Evolutionary conservation across 306 rosid genomes (phyloP), one percentile per base, ranked within the genome.

Genomic region (Prunus mume): DNA sequence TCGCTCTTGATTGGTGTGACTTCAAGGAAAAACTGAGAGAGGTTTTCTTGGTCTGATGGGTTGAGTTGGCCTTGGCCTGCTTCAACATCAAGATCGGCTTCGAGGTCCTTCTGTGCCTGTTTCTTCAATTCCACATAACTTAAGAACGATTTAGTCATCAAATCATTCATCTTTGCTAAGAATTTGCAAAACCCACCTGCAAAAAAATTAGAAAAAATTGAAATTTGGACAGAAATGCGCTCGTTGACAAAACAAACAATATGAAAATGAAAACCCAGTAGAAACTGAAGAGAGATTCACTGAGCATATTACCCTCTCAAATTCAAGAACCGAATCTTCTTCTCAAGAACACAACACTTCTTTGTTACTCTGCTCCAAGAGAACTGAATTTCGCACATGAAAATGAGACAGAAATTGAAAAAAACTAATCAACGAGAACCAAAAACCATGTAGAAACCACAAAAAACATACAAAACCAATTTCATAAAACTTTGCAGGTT

Each of bases 121-220:
- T 84, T 87, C 95, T 88, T 94, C 74, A 94, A 67, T 75, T 91
- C 97, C 79, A 83, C 97, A 90, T 94, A 94, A 91, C 85, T 94
- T 90, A 94, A 60, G 82, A 94, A 91, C 56, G 97, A 91, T 71
- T 87, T 87, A 20, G 98, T 94, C 96, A 94, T 90, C 85, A 94
- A 81, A 80, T 94, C 98, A 82, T 94, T 91, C 98, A 94, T 94
- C 72, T 85, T 93, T 67, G 87, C 85, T 68, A 65, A 65, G 25
- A 75, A 76, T 41, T 70, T 62, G 76, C 78, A 79, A 82, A 76
- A 81, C 75, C 83, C 82, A 71, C 86, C 90, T 82, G 82, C 50
- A 72, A 82, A 75, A 65, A 20, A 49, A 38, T 60, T 0, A 0
- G 0, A 6, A 25, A 30, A 5, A 12, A 52, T 54, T 19, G 19